phyloP scores from a whole-genome alignment of 106 monocot genomes.

The Narthecium ossifragum region DNA sequence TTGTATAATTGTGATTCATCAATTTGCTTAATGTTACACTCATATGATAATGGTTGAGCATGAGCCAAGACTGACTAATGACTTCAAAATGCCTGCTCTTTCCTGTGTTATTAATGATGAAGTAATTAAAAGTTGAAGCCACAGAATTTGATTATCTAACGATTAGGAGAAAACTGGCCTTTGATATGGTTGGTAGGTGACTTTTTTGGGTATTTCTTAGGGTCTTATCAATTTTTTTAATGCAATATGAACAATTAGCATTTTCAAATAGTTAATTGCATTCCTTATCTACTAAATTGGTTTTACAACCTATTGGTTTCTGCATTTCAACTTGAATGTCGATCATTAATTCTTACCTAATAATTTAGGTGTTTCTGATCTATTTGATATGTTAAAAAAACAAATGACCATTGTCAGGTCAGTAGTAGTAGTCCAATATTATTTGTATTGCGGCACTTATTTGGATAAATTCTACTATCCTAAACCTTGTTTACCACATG shows the following conservation, averaged over 20 bases:
- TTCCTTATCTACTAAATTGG: neutral
- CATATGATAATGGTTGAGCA: neutral
- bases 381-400: neutral
- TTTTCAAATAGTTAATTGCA: neutral
- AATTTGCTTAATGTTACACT: neutral
- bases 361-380: neutral
- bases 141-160: constrained; percentile 10
- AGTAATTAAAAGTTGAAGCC: constrained; percentile 32
- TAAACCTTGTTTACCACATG: neutral
- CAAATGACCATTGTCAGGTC: neutral
- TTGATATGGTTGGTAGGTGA: constrained; percentile 5
- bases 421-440: neutral
- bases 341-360: neutral
- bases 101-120: constrained; percentile 16
- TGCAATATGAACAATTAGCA: neutral
- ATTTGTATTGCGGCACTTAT: neutral
- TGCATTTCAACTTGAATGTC: neutral
- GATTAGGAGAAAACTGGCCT: constrained; percentile 19
- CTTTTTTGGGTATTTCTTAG: constrained; percentile 9
- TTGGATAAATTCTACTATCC: neutral
- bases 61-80: constrained; percentile 2
- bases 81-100: constrained; percentile 18
- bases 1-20: neutral
- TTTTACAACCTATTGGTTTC: neutral
- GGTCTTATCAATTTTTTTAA: constrained; percentile 3